Evolutionary conservation across 371 early-diverging fungal species (phyloP).

Genomic region (Mortierella sp.): DNA sequence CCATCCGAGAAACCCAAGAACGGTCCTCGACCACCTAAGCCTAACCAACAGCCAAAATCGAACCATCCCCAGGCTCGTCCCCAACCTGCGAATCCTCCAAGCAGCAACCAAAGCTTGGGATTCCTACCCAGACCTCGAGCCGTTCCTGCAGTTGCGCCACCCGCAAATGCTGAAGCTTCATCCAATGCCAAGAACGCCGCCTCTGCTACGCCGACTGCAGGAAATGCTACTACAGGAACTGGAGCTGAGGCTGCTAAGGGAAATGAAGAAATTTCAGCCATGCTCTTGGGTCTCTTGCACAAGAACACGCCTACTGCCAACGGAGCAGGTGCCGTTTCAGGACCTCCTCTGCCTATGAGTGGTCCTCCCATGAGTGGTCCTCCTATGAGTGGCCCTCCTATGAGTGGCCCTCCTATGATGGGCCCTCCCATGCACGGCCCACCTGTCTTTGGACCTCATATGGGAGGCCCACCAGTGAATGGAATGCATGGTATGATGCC

Average conservation of each 20-base stretch:
- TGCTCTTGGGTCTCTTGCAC: conserved; percentile 32
- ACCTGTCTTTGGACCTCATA: not conserved
- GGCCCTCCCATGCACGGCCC: not conserved
- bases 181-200: not conserved
- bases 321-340: not conserved
- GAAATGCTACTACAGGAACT: not conserved
- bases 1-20: conserved; percentile 23
- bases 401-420: not conserved
- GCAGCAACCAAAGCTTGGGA: conserved; percentile 41
- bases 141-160: conserved; percentile 26
- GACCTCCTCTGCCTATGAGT: not conserved
- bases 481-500: conserved; percentile 7
- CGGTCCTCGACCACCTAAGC: conserved; percentile 18
- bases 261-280: conserved; percentile 25
- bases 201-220: conserved; percentile 7
- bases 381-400: not conserved
- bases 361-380: not conserved
- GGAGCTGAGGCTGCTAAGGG: not conserved
- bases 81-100: conserved; percentile 2
- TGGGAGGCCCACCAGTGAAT: conserved; percentile 7
- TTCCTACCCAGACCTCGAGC: conserved; percentile 46
- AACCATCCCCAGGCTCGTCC: conserved; percentile 5
- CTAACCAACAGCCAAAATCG: conserved; percentile 1
- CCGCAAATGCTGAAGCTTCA: conserved; percentile 3
- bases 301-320: conserved; percentile 32